Evolutionary conservation across 208 protist species (phyloP).

Genomic region (Acanthamoeba culbertsoni): DNA sequence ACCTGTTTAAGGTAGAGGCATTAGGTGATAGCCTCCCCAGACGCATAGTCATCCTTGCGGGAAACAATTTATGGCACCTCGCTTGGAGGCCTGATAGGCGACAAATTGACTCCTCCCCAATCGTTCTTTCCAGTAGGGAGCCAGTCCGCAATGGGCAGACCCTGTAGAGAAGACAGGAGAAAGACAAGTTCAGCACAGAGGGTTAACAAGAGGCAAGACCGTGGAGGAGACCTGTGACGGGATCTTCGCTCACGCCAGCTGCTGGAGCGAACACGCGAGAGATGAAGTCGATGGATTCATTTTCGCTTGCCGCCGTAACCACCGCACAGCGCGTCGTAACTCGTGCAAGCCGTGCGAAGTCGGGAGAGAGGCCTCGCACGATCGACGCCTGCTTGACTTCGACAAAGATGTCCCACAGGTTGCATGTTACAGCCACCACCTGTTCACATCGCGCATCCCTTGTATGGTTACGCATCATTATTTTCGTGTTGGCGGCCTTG

Average conservation of each 20-base stretch:
- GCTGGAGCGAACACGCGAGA: constrained; percentile 43
- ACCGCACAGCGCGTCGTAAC: background rate
- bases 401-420: background rate
- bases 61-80: background rate
- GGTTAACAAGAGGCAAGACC: background rate
- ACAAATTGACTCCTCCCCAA: background rate
- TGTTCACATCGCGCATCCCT: background rate
- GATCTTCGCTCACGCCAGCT: constrained; percentile 56
- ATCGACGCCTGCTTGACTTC: background rate
- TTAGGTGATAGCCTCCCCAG: background rate
- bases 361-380: background rate
- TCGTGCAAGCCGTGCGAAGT: background rate
- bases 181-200: background rate
- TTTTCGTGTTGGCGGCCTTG: too few relatives aligned
- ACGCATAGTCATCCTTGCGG: background rate
- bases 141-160: background rate
- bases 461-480: background rate
- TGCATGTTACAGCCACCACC: background rate
- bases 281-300: background rate
- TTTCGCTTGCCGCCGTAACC: background rate
- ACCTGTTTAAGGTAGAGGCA: background rate
- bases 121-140: background rate
- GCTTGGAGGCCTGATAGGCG: constrained; percentile 19
- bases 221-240: background rate
- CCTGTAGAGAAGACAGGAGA: background rate